A percentile compares a stretch with the other conserved stretches of the same genome.
phyloP scores from a whole-genome alignment of 2,329 filamentous ascomycete species.

The Aotearoamyces nothofagi region DNA sequence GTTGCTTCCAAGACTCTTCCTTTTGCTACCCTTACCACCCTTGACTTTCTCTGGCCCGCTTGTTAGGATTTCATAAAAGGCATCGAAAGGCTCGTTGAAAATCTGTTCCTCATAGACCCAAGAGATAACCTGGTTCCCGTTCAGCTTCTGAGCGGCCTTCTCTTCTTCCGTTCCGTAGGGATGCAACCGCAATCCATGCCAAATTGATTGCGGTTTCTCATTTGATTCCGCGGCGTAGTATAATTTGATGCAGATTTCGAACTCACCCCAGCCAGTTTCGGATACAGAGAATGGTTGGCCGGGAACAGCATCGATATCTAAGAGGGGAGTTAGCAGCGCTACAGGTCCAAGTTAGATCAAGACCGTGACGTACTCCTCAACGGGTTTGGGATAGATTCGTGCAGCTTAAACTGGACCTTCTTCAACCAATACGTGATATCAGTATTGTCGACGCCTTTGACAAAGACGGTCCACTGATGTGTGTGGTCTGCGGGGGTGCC shows the following conservation, averaged over 20 bases:
- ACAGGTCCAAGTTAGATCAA: background rate
- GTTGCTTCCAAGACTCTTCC: conserved; percentile 22
- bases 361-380: conserved; percentile 46
- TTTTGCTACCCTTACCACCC: conserved; percentile 34
- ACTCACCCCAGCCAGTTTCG: conserved; percentile 97
- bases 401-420: conserved; percentile 94
- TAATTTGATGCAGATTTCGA: conserved; percentile 88
- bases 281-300: conserved; percentile 64
- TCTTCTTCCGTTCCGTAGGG: conserved; percentile 76
- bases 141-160: conserved; percentile 39
- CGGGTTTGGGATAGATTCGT: conserved; percentile 90
- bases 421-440: conserved; percentile 93
- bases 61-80: conserved; percentile 79
- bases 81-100: conserved; percentile 93
- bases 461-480: conserved; percentile 91
- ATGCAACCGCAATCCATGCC: conserved; percentile 83
- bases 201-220: conserved; percentile 92
- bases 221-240: conserved; percentile 79
- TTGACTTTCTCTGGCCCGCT: conserved; percentile 37
- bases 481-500: conserved; percentile 81
- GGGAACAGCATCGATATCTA: conserved; percentile 57
- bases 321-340: background rate
- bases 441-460: conserved; percentile 76
- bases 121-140: conserved; percentile 50
- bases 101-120: conserved; percentile 89